phyloP scores from a whole-genome alignment of 257 asterid species.

The Primulina eburnea region DNA sequence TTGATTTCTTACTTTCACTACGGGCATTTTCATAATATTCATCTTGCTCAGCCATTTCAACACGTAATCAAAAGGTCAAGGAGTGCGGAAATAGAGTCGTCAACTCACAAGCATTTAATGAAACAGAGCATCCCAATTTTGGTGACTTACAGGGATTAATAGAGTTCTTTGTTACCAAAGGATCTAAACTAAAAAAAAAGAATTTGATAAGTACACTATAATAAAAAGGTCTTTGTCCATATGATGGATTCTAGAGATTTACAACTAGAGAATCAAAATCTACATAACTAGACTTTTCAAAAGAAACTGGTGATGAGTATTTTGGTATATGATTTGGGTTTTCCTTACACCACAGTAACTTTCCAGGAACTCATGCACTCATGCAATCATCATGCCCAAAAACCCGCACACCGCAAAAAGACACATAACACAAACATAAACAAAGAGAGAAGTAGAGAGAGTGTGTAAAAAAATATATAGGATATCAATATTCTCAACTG shows the following conservation, averaged over 20 bases:
- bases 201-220: background rate
- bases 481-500: conserved; percentile 83
- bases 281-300: background rate
- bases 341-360: background rate
- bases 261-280: background rate
- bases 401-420: no score
- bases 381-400: no score
- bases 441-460: no score
- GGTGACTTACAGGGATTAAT: background rate
- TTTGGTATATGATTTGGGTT: conserved; percentile 3
- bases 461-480: conserved; percentile 31
- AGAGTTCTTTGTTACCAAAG: conserved; percentile 6
- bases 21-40: conserved; percentile 58
- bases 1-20: conserved; percentile 45
- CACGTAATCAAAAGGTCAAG: conserved; percentile 50
- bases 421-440: no score
- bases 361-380: background rate
- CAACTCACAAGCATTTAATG: background rate
- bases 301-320: background rate
- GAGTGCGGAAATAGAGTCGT: conserved; percentile 15
- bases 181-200: conserved; percentile 5
- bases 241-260: background rate
- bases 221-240: conserved; percentile 4
- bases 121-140: background rate
- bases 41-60: conserved; percentile 55